These are phyloP conservation scores for Globisporangium paddicum DNA, from an alignment of 352 stramenopile genomes.

Conservation along the genomic window DNA sequence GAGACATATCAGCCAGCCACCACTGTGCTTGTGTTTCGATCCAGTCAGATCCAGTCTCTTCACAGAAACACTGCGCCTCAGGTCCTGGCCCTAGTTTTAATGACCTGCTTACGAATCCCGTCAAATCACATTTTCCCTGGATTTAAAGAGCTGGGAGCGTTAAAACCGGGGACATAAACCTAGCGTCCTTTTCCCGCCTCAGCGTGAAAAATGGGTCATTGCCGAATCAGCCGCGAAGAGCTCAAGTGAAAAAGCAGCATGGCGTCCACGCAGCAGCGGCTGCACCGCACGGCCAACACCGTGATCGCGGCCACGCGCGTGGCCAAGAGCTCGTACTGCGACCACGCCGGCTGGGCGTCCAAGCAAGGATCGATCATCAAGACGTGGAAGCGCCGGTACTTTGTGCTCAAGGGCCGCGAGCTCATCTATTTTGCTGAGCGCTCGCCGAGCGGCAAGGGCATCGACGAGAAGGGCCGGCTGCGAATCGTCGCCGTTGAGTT, in stretches of 20 bases:
- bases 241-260: background rate
- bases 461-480: conserved; percentile 73
- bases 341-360: conserved; percentile 69
- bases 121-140: no score
- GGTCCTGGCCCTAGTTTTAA: no score
- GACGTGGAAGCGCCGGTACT: conserved; percentile 82
- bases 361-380: conserved; percentile 83
- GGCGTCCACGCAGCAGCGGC: background rate
- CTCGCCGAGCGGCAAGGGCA: conserved; percentile 62
- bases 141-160: no score
- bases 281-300: conserved; percentile 27
- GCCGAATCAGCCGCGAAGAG: background rate
- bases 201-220: no score
- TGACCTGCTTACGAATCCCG: no score
- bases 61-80: background rate
- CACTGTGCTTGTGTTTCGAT: background rate
- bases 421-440: conserved; percentile 76
- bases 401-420: conserved; percentile 71
- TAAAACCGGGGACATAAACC: no score
- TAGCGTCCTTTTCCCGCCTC: no score
- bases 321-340: conserved; percentile 59
- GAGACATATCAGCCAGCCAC: background rate
- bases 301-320: conserved; percentile 44
- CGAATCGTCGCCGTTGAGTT: conserved; percentile 58
- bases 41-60: background rate